phyloP scores from a whole-genome alignment of 176 grass and related monocot genomes.

The Triticum urartu region DNA sequence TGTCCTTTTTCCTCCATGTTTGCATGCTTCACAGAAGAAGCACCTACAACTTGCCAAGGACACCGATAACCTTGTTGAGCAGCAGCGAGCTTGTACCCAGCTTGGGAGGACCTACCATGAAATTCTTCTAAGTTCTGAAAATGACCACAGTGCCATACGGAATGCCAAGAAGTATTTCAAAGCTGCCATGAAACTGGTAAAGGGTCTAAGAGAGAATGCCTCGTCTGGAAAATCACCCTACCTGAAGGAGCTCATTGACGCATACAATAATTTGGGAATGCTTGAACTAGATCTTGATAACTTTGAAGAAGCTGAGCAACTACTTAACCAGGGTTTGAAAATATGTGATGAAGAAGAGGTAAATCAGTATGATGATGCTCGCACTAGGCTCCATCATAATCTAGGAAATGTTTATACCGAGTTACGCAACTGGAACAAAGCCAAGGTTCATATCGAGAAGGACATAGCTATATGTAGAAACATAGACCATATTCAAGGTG shows the following conservation, averaged over 20 bases:
- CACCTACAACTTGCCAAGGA: slow-evolving; percentile 86
- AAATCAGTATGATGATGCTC: slow-evolving; percentile 70
- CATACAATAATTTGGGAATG: slow-evolving; percentile 95
- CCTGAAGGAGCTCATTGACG: slow-evolving; percentile 88
- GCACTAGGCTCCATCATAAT: slow-evolving; percentile 88
- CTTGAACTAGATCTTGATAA: slow-evolving; percentile 89
- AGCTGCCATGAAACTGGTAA: slow-evolving; percentile 63
- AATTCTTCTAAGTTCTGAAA: slow-evolving; percentile 72
- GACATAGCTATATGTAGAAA: slow-evolving; percentile 83
- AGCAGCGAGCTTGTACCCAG: slow-evolving; percentile 91
- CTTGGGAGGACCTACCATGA: slow-evolving; percentile 90
- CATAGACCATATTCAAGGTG: slow-evolving; percentile 81
- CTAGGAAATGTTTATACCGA: slow-evolving; percentile 83
- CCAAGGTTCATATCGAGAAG: slow-evolving; percentile 62
- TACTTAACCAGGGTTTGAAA: slow-evolving; percentile 66
- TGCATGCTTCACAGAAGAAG: slow-evolving; percentile 68
- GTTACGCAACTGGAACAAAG: slow-evolving; percentile 66
- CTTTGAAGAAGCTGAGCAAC: slow-evolving; percentile 70
- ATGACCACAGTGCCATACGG: slow-evolving; percentile 60
- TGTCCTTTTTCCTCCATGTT: slow-evolving; percentile 21
- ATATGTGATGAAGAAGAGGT: slow-evolving; percentile 97
- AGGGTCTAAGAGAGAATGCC: slow-evolving; percentile 50
- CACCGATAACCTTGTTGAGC: slow-evolving; percentile 72
- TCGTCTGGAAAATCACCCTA: slow-evolving; percentile 37
- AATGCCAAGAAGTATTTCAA: slow-evolving; percentile 97